phyloP scores from a whole-genome alignment of 2,329 filamentous ascomycete genomes.

The Penicillium sp. region DNA sequence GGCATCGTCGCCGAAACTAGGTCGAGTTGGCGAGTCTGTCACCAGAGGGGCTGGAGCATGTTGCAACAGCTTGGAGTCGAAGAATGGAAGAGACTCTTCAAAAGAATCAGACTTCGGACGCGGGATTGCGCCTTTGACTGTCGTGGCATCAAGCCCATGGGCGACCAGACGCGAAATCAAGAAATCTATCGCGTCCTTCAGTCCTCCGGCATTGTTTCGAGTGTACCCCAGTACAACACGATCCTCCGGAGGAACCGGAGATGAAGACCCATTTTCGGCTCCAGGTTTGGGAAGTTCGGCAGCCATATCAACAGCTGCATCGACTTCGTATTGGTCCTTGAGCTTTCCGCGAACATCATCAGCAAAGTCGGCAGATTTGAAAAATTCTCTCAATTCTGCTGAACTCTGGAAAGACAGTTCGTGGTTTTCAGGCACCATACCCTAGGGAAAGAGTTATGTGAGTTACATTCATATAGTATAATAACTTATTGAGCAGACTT shows the following conservation, averaged over 20 bases:
- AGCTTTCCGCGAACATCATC: conserved; percentile 78
- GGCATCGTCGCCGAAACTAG: conserved; percentile 75
- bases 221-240: conserved; percentile 76
- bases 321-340: conserved; percentile 87
- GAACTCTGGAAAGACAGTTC: conserved; percentile 80
- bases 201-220: conserved; percentile 90
- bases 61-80: conserved; percentile 93
- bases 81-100: conserved; percentile 93
- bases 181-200: conserved; percentile 95
- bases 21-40: conserved; percentile 84
- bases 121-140: conserved; percentile 90
- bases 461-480: neutral
- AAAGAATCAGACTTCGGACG: conserved; percentile 99
- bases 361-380: conserved; percentile 76
- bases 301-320: conserved; percentile 65
- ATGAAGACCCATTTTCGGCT: conserved; percentile 40
- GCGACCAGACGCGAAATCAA: conserved; percentile 80
- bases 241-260: conserved; percentile 43
- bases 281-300: conserved; percentile 29
- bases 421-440: conserved; percentile 96
- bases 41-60: conserved; percentile 76
- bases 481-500: conserved; percentile 26
- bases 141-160: conserved; percentile 79
- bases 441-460: conserved; percentile 48
- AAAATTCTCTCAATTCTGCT: conserved; percentile 71